Evolutionary conservation across 2,329 filamentous ascomycete species (phyloP), one percentile per base, ranked within the genome.

Genomic region (Magnaporthiopsis poae): DNA sequence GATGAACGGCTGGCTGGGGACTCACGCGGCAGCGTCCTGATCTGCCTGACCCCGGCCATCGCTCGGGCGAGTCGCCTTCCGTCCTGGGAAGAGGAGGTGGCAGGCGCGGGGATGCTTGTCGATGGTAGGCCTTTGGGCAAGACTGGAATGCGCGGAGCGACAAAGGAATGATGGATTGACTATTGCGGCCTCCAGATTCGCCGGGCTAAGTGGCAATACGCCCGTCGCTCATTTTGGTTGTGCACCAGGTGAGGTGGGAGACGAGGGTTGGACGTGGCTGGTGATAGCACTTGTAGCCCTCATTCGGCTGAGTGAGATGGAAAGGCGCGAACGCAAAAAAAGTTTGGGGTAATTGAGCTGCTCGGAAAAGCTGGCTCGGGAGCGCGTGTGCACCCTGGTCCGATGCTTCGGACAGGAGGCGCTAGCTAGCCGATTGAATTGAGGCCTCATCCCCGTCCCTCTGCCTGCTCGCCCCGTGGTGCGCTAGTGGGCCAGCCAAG

Each of bases 11-110:
- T 13, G 27, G n/a, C 21, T 33, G 29, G 35, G 13, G 29, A 68
- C 69, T 61, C 65, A 70, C 69, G 69, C 7, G 69, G 69, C 13
- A 70, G 63, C 13, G 68, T 70, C 63, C 67, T 63, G 33, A 60
- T 60, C 59, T 59, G 46, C 64, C 36, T 65, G 25, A 52, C 64
- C 31, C 39, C 64, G 33, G 59, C 56, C 64, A 65, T 65, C 25
- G 12, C 56, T 64, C 62, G 27, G 36, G 18, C 36, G 46, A 25
- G 18, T 56, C 18, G 46, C 18, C 9, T 25, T 56, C 46, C 46
- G 18, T 9, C 46, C 46, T 56, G 18, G 46, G 8, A 21, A 4
- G n/a, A 27, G 21, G 46, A 25, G 18, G 21, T n/a, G 46, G 21
- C 21, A 21, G 46, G 9, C 46, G 46, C 46, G 46, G 46, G 46